These are phyloP conservation scores for Aspergillus niger DNA, from an alignment of 2,329 filamentous ascomycete species.

Conservation along the genomic window DNA sequence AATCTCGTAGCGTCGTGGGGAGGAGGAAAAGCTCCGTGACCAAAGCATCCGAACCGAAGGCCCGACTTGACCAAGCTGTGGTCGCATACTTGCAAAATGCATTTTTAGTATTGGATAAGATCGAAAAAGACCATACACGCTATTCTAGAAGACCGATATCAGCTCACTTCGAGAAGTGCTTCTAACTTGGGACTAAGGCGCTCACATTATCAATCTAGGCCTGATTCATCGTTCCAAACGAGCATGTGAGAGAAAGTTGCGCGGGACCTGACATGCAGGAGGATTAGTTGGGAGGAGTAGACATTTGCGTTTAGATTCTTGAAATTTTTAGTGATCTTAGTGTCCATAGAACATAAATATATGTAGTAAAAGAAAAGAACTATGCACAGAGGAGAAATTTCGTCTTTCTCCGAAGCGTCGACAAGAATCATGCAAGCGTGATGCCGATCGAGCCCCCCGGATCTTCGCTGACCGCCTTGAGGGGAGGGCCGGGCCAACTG, in stretches of 20 bases:
- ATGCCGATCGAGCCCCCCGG: conserved; percentile 7
- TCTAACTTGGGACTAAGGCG: no score
- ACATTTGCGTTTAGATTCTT: background rate
- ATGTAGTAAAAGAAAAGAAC: background rate
- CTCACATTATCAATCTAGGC: background rate
- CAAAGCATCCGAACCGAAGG: conserved; percentile 12
- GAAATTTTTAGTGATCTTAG: background rate
- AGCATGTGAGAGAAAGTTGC: background rate
- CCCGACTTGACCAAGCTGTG: conserved; percentile 12
- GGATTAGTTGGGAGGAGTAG: background rate
- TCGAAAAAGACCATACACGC: background rate
- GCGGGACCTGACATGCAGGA: background rate
- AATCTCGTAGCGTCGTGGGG: conserved; percentile 44
- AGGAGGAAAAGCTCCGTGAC: conserved; percentile 46
- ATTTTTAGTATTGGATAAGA: conserved; percentile 14
- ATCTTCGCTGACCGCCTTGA: conserved; percentile 16
- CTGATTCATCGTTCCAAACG: background rate
- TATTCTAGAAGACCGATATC: background rate
- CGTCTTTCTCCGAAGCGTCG: no score
- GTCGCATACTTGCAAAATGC: conserved; percentile 22
- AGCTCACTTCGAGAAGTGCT: background rate
- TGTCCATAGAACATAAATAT: background rate
- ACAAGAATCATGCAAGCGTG: no score
- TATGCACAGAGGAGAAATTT: no score
- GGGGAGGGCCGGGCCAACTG: background rate